Evolutionary conservation across 2,329 filamentous ascomycete species (phyloP).

Genomic region (Fusarium sp.): DNA sequence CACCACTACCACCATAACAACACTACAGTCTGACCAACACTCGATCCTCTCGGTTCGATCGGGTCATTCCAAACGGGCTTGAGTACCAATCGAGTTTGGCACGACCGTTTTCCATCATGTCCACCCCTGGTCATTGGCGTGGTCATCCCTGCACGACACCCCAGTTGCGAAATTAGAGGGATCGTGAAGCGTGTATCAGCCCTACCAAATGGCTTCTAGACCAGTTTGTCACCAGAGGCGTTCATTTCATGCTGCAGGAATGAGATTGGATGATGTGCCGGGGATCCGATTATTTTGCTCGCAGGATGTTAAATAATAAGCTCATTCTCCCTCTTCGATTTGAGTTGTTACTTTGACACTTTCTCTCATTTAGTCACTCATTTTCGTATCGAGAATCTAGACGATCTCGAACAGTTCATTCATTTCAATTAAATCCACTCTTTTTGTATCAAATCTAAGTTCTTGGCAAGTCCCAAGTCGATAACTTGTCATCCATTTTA

Average conservation of each 20-base stretch:
- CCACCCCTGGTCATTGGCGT: slow-evolving; percentile 8
- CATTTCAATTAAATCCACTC: slow-evolving; percentile 16
- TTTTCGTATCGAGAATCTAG: slow-evolving; percentile 17
- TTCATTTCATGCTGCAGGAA: slow-evolving; percentile 12
- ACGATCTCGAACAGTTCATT: slow-evolving; percentile 30
- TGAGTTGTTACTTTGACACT: background rate
- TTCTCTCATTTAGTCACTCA: slow-evolving; percentile 34
- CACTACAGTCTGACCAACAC: slow-evolving; percentile 15
- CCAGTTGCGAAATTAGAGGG: slow-evolving; percentile 44
- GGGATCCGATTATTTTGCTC: slow-evolving; percentile 8
- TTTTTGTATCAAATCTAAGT: slow-evolving; percentile 1
- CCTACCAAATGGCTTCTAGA: slow-evolving; percentile 44
- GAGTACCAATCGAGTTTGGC: slow-evolving; percentile 11
- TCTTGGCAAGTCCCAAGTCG: slow-evolving; percentile 39
- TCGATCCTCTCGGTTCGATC: slow-evolving; percentile 21
- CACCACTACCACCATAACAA: background rate
- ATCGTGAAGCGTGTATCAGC: slow-evolving; percentile 40
- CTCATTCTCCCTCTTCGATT: background rate
- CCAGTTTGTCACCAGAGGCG: background rate
- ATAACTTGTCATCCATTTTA: background rate
- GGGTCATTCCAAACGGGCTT: slow-evolving; percentile 30
- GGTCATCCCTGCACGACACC: slow-evolving; percentile 7
- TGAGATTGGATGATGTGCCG: slow-evolving; percentile 30
- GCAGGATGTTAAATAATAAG: slow-evolving; percentile 7
- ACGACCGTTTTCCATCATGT: slow-evolving; percentile 24